A percentile compares a stretch with the other conserved stretches of the same genome.
Evolutionary conservation across 768 basidiomycete genomes (phyloP).

Genomic region (Termitomyces sp.): DNA sequence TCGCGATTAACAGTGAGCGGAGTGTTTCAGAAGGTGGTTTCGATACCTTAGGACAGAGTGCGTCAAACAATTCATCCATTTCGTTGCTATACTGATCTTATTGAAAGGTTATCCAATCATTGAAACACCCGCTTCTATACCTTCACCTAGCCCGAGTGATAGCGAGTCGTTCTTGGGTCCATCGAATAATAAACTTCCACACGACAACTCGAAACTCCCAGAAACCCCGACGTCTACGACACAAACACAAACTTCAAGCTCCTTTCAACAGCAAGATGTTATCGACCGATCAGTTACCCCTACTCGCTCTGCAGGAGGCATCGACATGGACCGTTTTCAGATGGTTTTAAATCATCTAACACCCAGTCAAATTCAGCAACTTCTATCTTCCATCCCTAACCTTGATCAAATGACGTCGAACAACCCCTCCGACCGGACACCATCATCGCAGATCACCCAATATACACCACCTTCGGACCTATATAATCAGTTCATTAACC

Average conservation of each 20-base stretch:
- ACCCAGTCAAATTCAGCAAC: slow-evolving; percentile 53
- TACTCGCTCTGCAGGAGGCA: slow-evolving; percentile 13
- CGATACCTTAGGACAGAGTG: slow-evolving; percentile 3
- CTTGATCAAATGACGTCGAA: slow-evolving; percentile 21
- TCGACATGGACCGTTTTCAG: slow-evolving; percentile 36
- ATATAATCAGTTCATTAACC: slow-evolving; percentile 20
- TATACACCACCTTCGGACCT: slow-evolving; percentile 31
- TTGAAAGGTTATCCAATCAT: slow-evolving; percentile 37
- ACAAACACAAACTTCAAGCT: neutral
- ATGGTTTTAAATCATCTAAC: slow-evolving; percentile 48
- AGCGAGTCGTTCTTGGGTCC: slow-evolving; percentile 1
- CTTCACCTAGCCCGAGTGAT: slow-evolving; percentile 27
- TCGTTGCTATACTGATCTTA: slow-evolving; percentile 9
- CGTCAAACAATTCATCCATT: slow-evolving; percentile 9
- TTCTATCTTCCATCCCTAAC: slow-evolving; percentile 42
- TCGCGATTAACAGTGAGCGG: slow-evolving; percentile 35
- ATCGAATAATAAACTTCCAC: neutral
- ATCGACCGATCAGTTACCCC: slow-evolving; percentile 22
- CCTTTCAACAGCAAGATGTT: neutral
- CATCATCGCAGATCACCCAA: slow-evolving; percentile 24
- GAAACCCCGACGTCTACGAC: neutral
- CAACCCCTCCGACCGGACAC: slow-evolving; percentile 9
- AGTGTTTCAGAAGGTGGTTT: slow-evolving; percentile 15
- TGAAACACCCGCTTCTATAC: slow-evolving; percentile 39
- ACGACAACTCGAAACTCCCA: neutral